These are phyloP conservation scores for Thielaviopsis punctulata DNA, from an alignment of 2,329 filamentous ascomycete species.

Conservation along the genomic window DNA sequence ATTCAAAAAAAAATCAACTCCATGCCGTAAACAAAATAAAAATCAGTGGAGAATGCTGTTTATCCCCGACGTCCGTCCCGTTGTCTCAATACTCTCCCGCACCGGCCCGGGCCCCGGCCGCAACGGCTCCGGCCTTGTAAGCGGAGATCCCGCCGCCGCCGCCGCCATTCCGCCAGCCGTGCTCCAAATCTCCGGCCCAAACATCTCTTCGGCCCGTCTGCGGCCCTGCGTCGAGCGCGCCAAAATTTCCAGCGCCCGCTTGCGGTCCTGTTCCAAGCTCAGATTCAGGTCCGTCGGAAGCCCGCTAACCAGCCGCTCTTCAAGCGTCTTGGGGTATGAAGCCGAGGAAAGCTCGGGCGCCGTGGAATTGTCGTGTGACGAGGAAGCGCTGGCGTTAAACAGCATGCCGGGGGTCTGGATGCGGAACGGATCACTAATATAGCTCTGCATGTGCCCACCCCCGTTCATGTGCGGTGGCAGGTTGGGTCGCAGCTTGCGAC, in stretches of 20 bases:
- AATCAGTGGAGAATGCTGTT: constrained; percentile 3
- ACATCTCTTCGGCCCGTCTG: constrained; percentile 33
- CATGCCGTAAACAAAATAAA: not conserved
- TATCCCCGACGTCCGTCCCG: constrained; percentile 6
- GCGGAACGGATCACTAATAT: constrained; percentile 14
- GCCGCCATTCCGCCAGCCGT: constrained; percentile 9
- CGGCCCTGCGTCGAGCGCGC: constrained; percentile 32
- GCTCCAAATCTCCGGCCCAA: constrained; percentile 32
- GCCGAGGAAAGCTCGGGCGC: not conserved
- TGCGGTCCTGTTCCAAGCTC: constrained; percentile 28
- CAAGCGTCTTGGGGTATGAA: constrained; percentile 22
- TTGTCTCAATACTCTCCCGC: constrained; percentile 11
- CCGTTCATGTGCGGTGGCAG: constrained; percentile 18
- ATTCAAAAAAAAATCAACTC: not conserved
- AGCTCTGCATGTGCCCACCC: constrained; percentile 9
- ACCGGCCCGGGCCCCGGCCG: constrained; percentile 16
- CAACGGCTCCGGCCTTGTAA: constrained; percentile 12
- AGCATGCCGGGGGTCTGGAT: constrained; percentile 14
- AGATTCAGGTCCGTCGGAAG: constrained; percentile 29
- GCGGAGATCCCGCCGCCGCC: constrained; percentile 14
- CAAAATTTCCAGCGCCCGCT: constrained; percentile 35
- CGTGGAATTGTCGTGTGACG: constrained; percentile 15
- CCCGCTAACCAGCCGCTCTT: constrained; percentile 33
- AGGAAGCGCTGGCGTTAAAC: constrained; percentile 15
- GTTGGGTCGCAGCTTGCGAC: constrained; percentile 51